A percentile compares a stretch with the other conserved stretches of the same genome.
Evolutionary conservation across 306 rosid species (phyloP).

Genomic region (Herpetospermum pedunculosum): DNA sequence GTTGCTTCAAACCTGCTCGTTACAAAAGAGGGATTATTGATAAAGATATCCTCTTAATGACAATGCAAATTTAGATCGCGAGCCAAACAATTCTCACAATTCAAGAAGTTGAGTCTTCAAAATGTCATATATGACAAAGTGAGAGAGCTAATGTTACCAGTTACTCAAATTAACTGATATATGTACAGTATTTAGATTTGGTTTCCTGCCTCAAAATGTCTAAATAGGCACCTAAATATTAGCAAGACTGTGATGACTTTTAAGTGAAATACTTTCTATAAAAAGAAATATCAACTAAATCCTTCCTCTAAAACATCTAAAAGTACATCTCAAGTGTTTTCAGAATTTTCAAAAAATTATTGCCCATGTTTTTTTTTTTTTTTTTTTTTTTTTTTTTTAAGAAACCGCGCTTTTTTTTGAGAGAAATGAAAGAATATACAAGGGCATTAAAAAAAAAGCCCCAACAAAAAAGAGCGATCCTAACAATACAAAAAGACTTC

Average conservation of each 20-base stretch:
- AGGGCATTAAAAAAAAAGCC: not conserved
- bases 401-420: not conserved
- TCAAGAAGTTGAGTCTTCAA: not conserved
- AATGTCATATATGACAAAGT: not conserved
- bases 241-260: not conserved
- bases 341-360: not conserved
- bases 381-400: too few relatives aligned
- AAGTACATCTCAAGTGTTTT: not conserved
- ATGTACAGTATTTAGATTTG: not conserved
- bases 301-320: not conserved
- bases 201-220: not conserved
- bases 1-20: slow-evolving; percentile 71
- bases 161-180: not conserved
- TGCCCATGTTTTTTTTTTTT: too few relatives aligned
- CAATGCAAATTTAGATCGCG: not conserved
- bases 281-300: too few relatives aligned
- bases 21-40: slow-evolving; percentile 4
- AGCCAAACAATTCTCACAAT: not conserved
- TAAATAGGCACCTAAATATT: not conserved
- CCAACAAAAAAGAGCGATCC: too few relatives aligned
- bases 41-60: not conserved
- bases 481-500: not conserved
- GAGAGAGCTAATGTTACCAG: not conserved
- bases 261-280: too few relatives aligned
- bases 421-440: too few relatives aligned